Percentiles rank a stretch among this genome's conserved stretches.
These are phyloP conservation scores for Cercis canadensis DNA, from an alignment of 306 rosid genomes.

Conservation along the genomic window DNA sequence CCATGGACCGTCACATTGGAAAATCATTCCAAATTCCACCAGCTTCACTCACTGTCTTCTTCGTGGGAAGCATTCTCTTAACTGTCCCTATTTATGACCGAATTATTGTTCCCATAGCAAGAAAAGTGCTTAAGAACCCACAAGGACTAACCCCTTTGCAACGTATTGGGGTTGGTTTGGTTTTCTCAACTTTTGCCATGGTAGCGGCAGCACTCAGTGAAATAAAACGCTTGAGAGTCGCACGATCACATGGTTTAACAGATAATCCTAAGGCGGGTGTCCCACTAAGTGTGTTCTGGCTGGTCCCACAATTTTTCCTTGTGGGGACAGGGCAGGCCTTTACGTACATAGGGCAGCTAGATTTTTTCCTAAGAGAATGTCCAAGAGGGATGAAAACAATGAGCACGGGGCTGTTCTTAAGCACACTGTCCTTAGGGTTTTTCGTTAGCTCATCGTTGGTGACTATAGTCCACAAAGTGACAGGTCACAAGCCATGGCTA, in stretches of 20 bases:
- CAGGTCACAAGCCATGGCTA: constrained; percentile 73
- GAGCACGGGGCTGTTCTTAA: constrained; percentile 90
- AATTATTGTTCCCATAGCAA: constrained; percentile 52
- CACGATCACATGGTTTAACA: constrained; percentile 42
- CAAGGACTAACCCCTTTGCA: constrained; percentile 70
- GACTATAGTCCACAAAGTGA: constrained; percentile 64
- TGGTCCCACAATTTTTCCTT: constrained; percentile 77
- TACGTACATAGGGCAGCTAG: constrained; percentile 80
- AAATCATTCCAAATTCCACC: constrained; percentile 74
- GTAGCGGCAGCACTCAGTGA: constrained; percentile 63
- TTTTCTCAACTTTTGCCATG: constrained; percentile 64
- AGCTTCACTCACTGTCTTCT: constrained; percentile 76
- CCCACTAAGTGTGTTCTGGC: constrained; percentile 75
- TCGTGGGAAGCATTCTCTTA: constrained; percentile 76
- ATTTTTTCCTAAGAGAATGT: constrained; percentile 81
- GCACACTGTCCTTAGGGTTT: constrained; percentile 80
- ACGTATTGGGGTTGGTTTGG: constrained; percentile 69
- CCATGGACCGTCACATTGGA: constrained; percentile 80
- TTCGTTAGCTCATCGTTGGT: constrained; percentile 79
- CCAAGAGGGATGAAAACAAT: constrained; percentile 92
- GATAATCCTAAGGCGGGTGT: constrained; percentile 41
- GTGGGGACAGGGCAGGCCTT: constrained; percentile 92
- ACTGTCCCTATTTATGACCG: constrained; percentile 79
- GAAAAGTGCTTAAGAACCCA: constrained; percentile 53
- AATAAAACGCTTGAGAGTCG: constrained; percentile 55